Conservation (phyloP, 768 basidiomycete genomes). For the Boletus pseudo-olivaceus region DNA sequence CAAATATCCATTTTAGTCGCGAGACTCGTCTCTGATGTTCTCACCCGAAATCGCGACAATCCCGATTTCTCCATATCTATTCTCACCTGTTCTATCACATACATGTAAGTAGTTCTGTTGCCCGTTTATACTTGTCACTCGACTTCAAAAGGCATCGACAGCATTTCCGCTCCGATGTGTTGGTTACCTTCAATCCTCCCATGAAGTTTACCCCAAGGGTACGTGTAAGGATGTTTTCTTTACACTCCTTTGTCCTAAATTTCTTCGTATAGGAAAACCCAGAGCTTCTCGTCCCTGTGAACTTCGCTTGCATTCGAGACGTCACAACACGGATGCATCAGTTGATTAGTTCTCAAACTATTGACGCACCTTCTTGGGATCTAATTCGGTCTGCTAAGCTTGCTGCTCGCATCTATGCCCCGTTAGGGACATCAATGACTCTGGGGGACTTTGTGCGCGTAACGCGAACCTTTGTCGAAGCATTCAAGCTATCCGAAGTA, state of each 20-base stretch:
- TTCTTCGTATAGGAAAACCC: slow-evolving; percentile 52
- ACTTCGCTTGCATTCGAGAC: slow-evolving; percentile 56
- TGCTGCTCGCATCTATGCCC: slow-evolving; percentile 78
- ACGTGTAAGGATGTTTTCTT: not conserved
- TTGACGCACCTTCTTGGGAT: slow-evolving; percentile 85
- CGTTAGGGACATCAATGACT: slow-evolving; percentile 81
- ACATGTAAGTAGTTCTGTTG: slow-evolving; percentile 49
- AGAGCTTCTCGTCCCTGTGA: slow-evolving; percentile 64
- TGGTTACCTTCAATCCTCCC: slow-evolving; percentile 77
- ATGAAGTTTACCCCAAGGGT: slow-evolving; percentile 65
- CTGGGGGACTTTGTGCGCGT: slow-evolving; percentile 83
- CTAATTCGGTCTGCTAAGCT: slow-evolving; percentile 71
- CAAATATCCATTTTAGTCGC: slow-evolving; percentile 48
- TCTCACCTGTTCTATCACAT: slow-evolving; percentile 77
- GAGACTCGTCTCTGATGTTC: slow-evolving; percentile 73
- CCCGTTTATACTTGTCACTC: not conserved
- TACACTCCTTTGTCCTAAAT: not conserved
- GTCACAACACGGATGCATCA: slow-evolving; percentile 62
- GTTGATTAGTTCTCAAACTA: slow-evolving; percentile 70
- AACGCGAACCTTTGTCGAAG: slow-evolving; percentile 70
- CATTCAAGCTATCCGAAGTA: slow-evolving; percentile 51
- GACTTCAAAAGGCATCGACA: slow-evolving; percentile 62
- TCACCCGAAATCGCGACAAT: slow-evolving; percentile 64
- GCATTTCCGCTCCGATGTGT: slow-evolving; percentile 83
- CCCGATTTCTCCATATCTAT: slow-evolving; percentile 70